Base-by-base conservation (phyloP, 176 grass and related monocot genomes). In the Pontederia paniculata region DNA sequence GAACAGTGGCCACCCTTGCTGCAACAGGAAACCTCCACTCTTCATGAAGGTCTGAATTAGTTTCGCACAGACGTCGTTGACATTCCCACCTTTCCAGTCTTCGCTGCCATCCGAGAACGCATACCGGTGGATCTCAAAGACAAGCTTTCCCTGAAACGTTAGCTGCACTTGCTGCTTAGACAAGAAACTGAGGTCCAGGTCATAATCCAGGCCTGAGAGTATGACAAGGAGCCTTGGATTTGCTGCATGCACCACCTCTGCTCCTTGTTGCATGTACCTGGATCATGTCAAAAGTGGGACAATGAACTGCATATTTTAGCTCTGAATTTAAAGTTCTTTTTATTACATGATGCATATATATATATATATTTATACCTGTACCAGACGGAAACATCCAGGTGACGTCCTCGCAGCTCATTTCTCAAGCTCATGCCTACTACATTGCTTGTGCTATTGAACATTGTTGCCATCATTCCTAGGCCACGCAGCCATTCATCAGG, bases 41-140 rank as follows among this genome's bases (percentile, higher is more conserved):
- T 37, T 43, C 12, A 64, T 70, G 69, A 82, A 73, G 8, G 49
- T 89, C 52, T 73, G 17, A 37, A 76, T 54, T 37, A 81, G 68
- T 53, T 59, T 61, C 50, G 60, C 74, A 60, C 91, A 97, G 48
- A 44, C 82, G 73, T 86, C 73, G 23, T 97, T 97, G 57, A 73
- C 74, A n/a, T 97, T 89, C 15, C 52, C 60, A 57, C 60, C 50
- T 42, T 73, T 77, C 91, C 91, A 89, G 50, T 97, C 43, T 1
- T 80, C 80, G 10, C 80, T 80, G 10, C 80, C 82, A 64, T 89
- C 82, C 54, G 91, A 89, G 65, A 87, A 89, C 15, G 86, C 86
- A 68, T 97, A 97, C 91, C 91, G 89, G 41, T 97, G 91, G 58
- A 81, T 73, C 65, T 97, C 91, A 19, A 76, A 97, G 14, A 97